Percentiles rank a stretch among this genome's conserved stretches.
Conservation (phyloP, 768 basidiomycete species). For the Gloeostereum incarnatum region DNA sequence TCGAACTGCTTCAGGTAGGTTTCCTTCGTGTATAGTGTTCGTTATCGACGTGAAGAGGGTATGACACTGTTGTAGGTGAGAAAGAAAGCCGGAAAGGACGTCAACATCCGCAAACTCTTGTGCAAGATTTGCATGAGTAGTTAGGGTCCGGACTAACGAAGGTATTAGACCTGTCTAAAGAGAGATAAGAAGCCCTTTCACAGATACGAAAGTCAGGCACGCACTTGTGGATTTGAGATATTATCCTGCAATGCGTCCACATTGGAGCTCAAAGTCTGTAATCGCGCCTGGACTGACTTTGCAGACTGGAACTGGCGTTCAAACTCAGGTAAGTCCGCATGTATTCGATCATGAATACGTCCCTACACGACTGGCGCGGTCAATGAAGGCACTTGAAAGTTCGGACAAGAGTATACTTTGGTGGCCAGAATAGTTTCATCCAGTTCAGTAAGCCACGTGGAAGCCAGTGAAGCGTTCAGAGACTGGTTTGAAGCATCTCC, state of each 20-base stretch:
- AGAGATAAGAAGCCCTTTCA: constrained; percentile 5
- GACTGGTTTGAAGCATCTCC: constrained; percentile 51
- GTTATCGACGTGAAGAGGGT: constrained; percentile 34
- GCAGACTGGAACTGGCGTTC: constrained; percentile 55
- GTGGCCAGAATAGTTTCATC: constrained; percentile 62
- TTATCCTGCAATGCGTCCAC: constrained; percentile 40
- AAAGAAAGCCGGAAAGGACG: constrained; percentile 38
- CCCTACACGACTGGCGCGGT: constrained; percentile 29
- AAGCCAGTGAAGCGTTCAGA: constrained; percentile 49
- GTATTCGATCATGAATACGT: constrained; percentile 66
- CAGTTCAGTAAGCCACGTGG: constrained; percentile 65
- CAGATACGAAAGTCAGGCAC: constrained; percentile 5
- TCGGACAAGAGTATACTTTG: constrained; percentile 38
- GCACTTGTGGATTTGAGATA: constrained; percentile 55
- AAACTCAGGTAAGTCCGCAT: constrained; percentile 53
- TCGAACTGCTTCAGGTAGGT: constrained; percentile 55
- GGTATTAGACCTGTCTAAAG: constrained; percentile 63
- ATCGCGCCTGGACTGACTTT: constrained; percentile 52
- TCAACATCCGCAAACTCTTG: constrained; percentile 54
- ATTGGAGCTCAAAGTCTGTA: constrained; percentile 38
- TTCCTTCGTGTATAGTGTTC: constrained; percentile 41
- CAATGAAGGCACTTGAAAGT: constrained; percentile 5
- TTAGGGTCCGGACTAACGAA: constrained; percentile 41
- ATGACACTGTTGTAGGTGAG: constrained; percentile 46
- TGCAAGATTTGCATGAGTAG: constrained; percentile 51